Conservation (phyloP, 2,329 filamentous ascomycete species). For the Bipolaris sorokiniana region DNA sequence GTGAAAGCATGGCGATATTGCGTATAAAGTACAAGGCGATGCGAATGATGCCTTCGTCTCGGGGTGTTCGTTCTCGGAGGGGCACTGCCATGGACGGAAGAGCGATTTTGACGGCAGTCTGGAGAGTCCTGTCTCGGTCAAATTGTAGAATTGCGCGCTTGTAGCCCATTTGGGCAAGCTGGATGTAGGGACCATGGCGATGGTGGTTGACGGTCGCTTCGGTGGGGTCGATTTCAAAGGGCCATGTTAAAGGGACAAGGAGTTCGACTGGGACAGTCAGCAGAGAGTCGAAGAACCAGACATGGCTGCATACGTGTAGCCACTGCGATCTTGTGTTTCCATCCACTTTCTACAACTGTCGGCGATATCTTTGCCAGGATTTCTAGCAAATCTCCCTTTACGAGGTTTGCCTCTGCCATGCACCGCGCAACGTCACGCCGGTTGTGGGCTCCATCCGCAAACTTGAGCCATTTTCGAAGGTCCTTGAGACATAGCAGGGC, state of each 20-base stretch:
- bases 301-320: constrained; percentile 65
- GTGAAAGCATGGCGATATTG: constrained; percentile 84
- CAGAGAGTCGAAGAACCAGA: not conserved
- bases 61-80: constrained; percentile 73
- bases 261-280: constrained; percentile 69
- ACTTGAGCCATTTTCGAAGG: constrained; percentile 91
- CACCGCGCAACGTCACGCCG: constrained; percentile 94
- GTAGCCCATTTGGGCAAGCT: constrained; percentile 86
- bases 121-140: constrained; percentile 76
- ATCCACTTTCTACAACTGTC: constrained; percentile 71
- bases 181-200: constrained; percentile 85
- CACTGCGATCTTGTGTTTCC: constrained; percentile 79
- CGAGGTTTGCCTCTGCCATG: constrained; percentile 88
- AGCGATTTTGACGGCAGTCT: constrained; percentile 79
- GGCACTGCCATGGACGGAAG: constrained; percentile 84
- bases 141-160: constrained; percentile 88
- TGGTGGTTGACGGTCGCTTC: constrained; percentile 93
- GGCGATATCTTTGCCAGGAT: constrained; percentile 81
- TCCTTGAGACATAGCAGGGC: constrained; percentile 90
- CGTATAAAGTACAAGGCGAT: constrained; percentile 86
- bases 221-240: constrained; percentile 77
- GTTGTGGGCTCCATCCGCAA: constrained; percentile 92
- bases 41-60: constrained; percentile 92
- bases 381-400: constrained; percentile 85
- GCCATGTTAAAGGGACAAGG: constrained; percentile 92